A percentile compares a stretch with the other conserved stretches of the same genome.
These are phyloP conservation scores for Saururus chinensis DNA, from an alignment of 164 flowering plant species.

Conservation along the genomic window DNA sequence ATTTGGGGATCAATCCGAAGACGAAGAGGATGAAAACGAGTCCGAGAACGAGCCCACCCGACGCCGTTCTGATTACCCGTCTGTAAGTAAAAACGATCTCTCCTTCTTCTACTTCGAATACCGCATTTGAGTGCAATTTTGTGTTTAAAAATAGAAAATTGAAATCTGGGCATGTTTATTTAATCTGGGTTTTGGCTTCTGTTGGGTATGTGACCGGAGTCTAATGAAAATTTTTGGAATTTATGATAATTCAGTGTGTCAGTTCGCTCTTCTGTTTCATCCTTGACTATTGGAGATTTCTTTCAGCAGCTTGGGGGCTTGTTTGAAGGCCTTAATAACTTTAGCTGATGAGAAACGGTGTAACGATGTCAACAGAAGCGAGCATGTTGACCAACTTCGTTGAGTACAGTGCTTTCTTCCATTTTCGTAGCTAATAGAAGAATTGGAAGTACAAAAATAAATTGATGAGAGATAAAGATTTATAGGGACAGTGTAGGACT, in stretches of 20 bases:
- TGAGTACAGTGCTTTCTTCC: not conserved
- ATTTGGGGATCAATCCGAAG: slow-evolving; percentile 28
- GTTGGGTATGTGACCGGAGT: not conserved
- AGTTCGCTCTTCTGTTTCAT: not conserved
- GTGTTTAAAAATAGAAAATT: too few relatives aligned
- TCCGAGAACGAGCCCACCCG: slow-evolving; percentile 12
- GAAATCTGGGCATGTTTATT: too few relatives aligned
- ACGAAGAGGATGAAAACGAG: slow-evolving; percentile 17
- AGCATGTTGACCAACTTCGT: not conserved
- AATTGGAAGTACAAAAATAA: too few relatives aligned
- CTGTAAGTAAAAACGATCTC: slow-evolving; percentile 11
- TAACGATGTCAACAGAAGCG: not conserved
- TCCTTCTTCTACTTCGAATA: not conserved
- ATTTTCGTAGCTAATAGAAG: too few relatives aligned
- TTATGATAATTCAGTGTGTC: not conserved
- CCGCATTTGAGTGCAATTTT: too few relatives aligned
- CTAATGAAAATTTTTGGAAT: not conserved
- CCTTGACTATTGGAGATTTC: not conserved
- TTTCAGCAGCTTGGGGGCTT: not conserved
- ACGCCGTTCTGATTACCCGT: slow-evolving; percentile 9
- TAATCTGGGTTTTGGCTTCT: not conserved
- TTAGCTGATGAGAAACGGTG: not conserved
- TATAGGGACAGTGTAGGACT: too few relatives aligned
- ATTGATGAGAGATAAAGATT: too few relatives aligned
- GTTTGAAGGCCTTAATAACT: not conserved